Base-by-base conservation (phyloP, 2,329 filamentous ascomycete genomes). In the Fusarium illudens region DNA sequence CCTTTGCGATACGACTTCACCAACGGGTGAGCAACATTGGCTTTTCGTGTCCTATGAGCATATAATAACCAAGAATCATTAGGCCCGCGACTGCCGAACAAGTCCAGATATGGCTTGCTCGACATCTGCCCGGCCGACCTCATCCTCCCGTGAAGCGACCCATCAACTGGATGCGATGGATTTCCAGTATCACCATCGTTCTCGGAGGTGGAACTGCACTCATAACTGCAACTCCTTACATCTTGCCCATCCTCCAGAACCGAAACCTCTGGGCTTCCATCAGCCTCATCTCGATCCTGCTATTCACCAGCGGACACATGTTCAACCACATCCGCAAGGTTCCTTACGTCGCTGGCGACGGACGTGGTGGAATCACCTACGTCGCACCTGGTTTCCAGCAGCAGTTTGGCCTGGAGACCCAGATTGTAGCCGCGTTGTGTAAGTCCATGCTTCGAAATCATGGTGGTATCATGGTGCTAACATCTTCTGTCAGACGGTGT, bases 291-390 rank as follows among this genome's bases (percentile, higher is more conserved):
- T 85, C 90, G 13, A 94, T 99, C 67, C 87, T 99, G 39, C 84
- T 97, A 60, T 99, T 98, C 82, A 97, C 92, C 48, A 96, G 92
- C 73, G 96, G 96, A 36, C 94, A 98, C 81, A 99, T 99, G 96
- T 99, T 96, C 86, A 99, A 98, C 80, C 94, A 97, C 77, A 99
- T 99, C 76, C 89, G 96, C 73, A 95, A 96, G 79, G 93, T 96
- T 3, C 96, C 96, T 3, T 99, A 99, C 74, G 93, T 98, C 30
- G 86, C 89, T 39, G 92, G 91, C 39, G 90, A 98, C 77, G 93
- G 93, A 34, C 89, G 87, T 57, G 96, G 96, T 17, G 94, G 94
- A 6, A 88, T 99, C 65, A 92, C 82, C 76, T 98, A 98, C 79
- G 96, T 99, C 79, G 93, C 95, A 4, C 86, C 86, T 36, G 95